Percentiles rank a stretch among this genome's conserved stretches.
These are phyloP conservation scores for Aotearoamyces nothofagi DNA, from an alignment of 2,329 filamentous ascomycete genomes.

Conservation along the genomic window DNA sequence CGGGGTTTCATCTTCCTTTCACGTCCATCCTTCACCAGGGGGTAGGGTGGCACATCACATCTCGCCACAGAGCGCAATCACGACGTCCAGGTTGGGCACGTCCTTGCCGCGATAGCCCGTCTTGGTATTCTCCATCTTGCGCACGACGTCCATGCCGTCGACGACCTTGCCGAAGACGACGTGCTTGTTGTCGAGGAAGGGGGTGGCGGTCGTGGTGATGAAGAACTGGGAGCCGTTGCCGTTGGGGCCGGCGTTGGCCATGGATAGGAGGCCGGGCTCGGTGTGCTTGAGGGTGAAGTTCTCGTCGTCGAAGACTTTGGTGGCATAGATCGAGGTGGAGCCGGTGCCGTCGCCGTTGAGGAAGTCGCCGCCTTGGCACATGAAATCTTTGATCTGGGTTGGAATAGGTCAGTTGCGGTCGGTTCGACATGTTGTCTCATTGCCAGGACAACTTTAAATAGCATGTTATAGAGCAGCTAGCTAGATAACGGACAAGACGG, in stretches of 20 bases:
- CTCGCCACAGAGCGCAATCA: constrained; percentile 79
- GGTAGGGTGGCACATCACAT: too few species aligned
- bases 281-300: constrained; percentile 75
- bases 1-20: too few species aligned
- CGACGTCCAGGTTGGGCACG: constrained; percentile 71
- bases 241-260: constrained; percentile 89
- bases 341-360: constrained; percentile 87
- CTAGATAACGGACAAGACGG: too few species aligned
- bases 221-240: constrained; percentile 97
- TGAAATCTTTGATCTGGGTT: constrained; percentile 88
- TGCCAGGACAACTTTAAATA: constrained; percentile 5
- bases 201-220: constrained; percentile 78
- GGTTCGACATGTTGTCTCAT: neutral
- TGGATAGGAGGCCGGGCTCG: constrained; percentile 66
- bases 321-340: constrained; percentile 76
- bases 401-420: too few species aligned
- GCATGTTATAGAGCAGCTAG: too few species aligned
- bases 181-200: constrained; percentile 84
- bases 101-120: constrained; percentile 62
- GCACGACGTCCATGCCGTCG: constrained; percentile 79
- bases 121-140: constrained; percentile 84
- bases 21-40: too few species aligned
- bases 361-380: constrained; percentile 96
- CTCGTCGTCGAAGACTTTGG: constrained; percentile 75
- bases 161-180: constrained; percentile 88